Evolutionary conservation across 2,329 filamentous ascomycete genomes (phyloP), one percentile per base, ranked within the genome.

Genomic region (Lasiodiplodia sp.): DNA sequence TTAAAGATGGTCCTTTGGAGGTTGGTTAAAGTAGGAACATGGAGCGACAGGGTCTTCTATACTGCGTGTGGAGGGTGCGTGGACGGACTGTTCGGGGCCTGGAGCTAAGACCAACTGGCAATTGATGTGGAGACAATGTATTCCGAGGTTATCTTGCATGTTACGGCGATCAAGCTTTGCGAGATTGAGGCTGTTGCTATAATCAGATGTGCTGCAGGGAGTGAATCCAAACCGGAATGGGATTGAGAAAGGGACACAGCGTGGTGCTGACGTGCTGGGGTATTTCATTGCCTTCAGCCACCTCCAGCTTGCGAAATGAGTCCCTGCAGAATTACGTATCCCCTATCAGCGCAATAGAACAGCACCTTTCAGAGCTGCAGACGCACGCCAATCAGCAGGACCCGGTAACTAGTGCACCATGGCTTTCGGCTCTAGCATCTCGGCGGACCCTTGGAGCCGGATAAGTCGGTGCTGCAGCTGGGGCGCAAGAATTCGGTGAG

Each of bases 1-100:
- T 78, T 89, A 85, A 16, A 16, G 5, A 18, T 23, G 25, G 23
- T 16, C 3, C 3, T 31, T 12, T 10, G 21, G 7, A n/a, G 53
- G 31, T 7, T 37, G 28, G 14, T 34, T 7, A 16, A 16, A 40
- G 38, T 16, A 40, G 12, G 1, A 3, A n/a, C 16, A 21, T 47
- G 44, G 44, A 47, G n/a, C n/a, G 8, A 47, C 44, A 47, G n/a
- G n/a, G 44, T 11, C 3, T 21, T 21, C 2, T 7, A 18, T 47
- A 18, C 18, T 34, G 18, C 58, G 44, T 63, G 57, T 34, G 6
- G 37, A n/a, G 21, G 21, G n/a, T 66, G 37, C 25, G 38, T 66
- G 49, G 18, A 40, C 47, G 12, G 23, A 31, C 28, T n/a, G 62
- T 31, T 23, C 25, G 49, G 10, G 31, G 25, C 28, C 18, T 52